phyloP scores from a whole-genome alignment of 2,329 filamentous ascomycete genomes.

The Allantophomopsis cytisporea region DNA sequence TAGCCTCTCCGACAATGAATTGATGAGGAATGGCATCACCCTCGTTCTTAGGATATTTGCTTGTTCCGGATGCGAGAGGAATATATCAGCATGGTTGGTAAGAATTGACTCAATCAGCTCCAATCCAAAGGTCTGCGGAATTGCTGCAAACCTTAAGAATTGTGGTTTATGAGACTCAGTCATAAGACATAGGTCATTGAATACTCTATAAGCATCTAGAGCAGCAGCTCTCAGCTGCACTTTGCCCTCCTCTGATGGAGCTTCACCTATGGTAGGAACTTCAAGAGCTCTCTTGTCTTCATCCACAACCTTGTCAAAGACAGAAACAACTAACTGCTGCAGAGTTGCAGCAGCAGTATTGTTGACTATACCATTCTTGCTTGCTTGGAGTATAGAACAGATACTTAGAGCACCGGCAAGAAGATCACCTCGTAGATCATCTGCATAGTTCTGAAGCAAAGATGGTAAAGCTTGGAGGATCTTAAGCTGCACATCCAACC shows the following conservation, averaged over 20 bases:
- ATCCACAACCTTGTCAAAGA: slow-evolving; percentile 78
- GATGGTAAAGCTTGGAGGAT: slow-evolving; percentile 86
- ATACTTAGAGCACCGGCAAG: slow-evolving; percentile 76
- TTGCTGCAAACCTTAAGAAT: slow-evolving; percentile 65
- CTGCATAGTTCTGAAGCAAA: slow-evolving; percentile 78
- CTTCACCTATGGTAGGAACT: slow-evolving; percentile 48
- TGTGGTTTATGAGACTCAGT: slow-evolving; percentile 74
- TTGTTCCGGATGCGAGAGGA: slow-evolving; percentile 68
- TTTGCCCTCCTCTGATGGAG: slow-evolving; percentile 49
- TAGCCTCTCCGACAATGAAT: slow-evolving; percentile 62
- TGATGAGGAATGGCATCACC: slow-evolving; percentile 74
- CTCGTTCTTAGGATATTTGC: slow-evolving; percentile 62
- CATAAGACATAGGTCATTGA: slow-evolving; percentile 81
- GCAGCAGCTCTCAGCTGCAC: slow-evolving; percentile 62
- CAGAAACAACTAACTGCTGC: slow-evolving; percentile 81
- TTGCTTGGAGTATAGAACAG: slow-evolving; percentile 80
- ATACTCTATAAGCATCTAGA: slow-evolving; percentile 75
- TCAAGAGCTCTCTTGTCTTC: slow-evolving; percentile 52
- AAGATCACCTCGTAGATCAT: slow-evolving; percentile 67
- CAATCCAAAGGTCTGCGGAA: slow-evolving; percentile 73
- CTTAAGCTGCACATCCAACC: slow-evolving; percentile 83
- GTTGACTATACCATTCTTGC: slow-evolving; percentile 86
- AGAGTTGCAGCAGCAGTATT: slow-evolving; percentile 94
- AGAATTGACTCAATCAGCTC: slow-evolving; percentile 88
- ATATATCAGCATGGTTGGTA: slow-evolving; percentile 71